Base-by-base conservation (phyloP, 768 basidiomycete species). In the Mycena polygramma region DNA sequence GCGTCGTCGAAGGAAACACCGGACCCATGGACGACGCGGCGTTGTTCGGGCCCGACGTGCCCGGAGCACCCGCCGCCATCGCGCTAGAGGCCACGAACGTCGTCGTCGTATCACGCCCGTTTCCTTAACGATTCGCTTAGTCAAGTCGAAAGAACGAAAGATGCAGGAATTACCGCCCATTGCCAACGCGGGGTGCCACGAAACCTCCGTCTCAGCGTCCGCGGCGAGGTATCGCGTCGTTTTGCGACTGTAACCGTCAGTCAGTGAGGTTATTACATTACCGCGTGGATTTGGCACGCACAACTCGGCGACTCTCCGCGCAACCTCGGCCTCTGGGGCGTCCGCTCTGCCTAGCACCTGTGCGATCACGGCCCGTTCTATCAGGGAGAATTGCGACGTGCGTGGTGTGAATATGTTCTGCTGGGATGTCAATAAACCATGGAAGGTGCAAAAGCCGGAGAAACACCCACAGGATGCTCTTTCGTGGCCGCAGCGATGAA, bases 401-500 rank as follows among this genome's bases (percentile, higher is more conserved):
- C 80, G 76, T 19, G 81, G 77, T 19, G 80, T 82, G 74, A 93
- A 90, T 11, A 89, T 71, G 24, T 73, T 70, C 84, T 82, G 68
- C n/a, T 48, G 45, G 45, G 67, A 57, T 35, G 60, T 62, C 41
- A 41, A 41, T 15, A 41, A 49, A 45, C 53, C 41, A n/a, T 10
- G 11, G n/a, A 24, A 1, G 20, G 43, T 57, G n/a, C 19, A 20
- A 10, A 55, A 35, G 22, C 2, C 13, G 7, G 26, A 37, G 43
- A 35, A 64, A 63, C n/a, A 63, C 83, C 64, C 73, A 89, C 90
- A 37, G 82, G 77, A 68, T 85, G 77, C 24, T 84, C 80, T 58
- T 81, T 79, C 48, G 82, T 74, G 7, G 89, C 83, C 0, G 75
- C 75, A 0, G 80, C 78, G 14, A 96, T 76, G 75, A 95, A 95